phyloP scores from a whole-genome alignment of 73 alveolate genomes.

The Uronychia setigera region DNA sequence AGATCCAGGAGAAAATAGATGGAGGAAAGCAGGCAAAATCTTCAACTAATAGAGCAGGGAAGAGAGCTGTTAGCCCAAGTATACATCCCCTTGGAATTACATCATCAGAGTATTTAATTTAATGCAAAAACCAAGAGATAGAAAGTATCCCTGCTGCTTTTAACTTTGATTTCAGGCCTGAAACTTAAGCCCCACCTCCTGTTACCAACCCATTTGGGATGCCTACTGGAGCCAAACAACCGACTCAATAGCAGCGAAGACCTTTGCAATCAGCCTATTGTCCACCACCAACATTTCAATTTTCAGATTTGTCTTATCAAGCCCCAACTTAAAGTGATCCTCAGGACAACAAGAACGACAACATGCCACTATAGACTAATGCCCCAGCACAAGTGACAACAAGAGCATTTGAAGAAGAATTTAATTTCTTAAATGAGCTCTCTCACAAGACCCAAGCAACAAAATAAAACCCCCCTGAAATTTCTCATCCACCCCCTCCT shows the following conservation, averaged over 20 bases:
- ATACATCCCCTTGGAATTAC: too few relatives aligned
- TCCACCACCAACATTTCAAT: not conserved
- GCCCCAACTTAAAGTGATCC: not conserved
- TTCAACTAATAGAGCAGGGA: too few relatives aligned
- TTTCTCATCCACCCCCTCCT: constrained; percentile 1
- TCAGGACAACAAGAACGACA: not conserved
- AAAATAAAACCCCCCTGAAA: not conserved
- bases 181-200: not conserved
- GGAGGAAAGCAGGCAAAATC: too few relatives aligned
- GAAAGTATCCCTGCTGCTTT: too few relatives aligned
- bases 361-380: not conserved
- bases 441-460: not conserved
- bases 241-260: not conserved
- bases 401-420: not conserved
- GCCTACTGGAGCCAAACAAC: not conserved
- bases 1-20: too few relatives aligned
- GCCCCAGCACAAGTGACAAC: not conserved
- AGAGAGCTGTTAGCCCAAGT: too few relatives aligned
- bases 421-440: not conserved
- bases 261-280: not conserved
- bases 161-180: too few relatives aligned
- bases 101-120: too few relatives aligned
- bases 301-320: not conserved
- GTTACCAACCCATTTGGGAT: not conserved
- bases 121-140: too few relatives aligned